A percentile compares a stretch with the other conserved stretches of the same genome.
Conservation (phyloP, 73 alveolate species). For the Tetrahymena borealis region DNA sequence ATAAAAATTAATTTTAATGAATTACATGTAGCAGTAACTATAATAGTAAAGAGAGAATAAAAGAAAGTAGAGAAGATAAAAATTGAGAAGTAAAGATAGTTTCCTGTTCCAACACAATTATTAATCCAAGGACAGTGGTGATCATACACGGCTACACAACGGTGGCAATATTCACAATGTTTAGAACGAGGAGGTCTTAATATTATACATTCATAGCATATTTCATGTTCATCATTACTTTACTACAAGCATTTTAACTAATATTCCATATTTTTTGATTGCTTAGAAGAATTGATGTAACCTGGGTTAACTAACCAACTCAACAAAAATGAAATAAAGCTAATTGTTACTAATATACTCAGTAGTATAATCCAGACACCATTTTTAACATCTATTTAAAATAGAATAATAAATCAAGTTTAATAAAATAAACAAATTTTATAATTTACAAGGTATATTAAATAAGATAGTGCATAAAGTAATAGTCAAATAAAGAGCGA, state of each 20-base stretch:
- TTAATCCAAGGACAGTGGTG: conserved; percentile 45
- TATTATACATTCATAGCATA: conserved; percentile 16
- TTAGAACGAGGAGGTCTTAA: conserved; percentile 7
- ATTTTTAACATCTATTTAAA: not conserved
- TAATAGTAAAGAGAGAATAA: not conserved
- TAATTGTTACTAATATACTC: not conserved
- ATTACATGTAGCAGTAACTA: not conserved
- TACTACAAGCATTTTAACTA: not conserved
- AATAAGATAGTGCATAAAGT: not conserved
- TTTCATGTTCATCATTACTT: conserved; percentile 13
- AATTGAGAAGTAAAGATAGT: not conserved
- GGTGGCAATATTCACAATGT: conserved; percentile 39
- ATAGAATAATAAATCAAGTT: not conserved
- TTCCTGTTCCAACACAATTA: conserved; percentile 20
- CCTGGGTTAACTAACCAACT: not conserved
- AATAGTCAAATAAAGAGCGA: not conserved
- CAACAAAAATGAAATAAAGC: not conserved
- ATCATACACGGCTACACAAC: conserved; percentile 23
- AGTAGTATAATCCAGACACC: not conserved
- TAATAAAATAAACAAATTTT: not conserved
- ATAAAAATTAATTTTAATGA: not conserved
- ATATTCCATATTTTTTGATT: not conserved
- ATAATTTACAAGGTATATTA: not conserved
- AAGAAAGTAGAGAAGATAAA: not conserved
- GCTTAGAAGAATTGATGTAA: not conserved